These are phyloP conservation scores for Symbiodinium pilosum DNA, from an alignment of 73 alveolate genomes.

Conservation along the genomic window DNA sequence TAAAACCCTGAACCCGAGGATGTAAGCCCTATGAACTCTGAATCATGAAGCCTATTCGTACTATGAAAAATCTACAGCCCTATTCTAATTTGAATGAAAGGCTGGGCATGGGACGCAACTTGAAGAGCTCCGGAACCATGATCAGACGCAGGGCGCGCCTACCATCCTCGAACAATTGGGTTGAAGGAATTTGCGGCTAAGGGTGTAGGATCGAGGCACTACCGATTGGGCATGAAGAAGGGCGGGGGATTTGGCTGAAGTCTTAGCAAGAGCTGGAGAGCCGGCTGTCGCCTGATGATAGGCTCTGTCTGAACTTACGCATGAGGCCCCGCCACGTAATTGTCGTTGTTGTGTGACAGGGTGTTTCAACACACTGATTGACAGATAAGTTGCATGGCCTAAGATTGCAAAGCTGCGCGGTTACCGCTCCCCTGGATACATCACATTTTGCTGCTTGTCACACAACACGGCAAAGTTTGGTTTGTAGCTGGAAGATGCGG, in stretches of 20 bases:
- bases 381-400: no score
- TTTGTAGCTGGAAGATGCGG: no score
- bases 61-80: neutral
- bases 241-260: neutral
- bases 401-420: no score
- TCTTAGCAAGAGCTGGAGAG: neutral
- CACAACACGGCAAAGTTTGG: no score
- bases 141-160: constrained; percentile 4
- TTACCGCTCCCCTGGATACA: no score
- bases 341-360: no score
- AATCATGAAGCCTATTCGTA: neutral
- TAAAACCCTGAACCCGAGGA: neutral
- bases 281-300: no score
- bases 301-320: no score
- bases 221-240: neutral
- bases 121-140: constrained; percentile 4
- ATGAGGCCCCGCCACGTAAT: no score
- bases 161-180: neutral
- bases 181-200: neutral
- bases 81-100: no score
- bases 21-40: neutral
- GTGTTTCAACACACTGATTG: no score
- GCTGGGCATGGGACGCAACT: neutral
- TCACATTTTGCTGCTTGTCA: no score
- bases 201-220: neutral